phyloP scores from a whole-genome alignment of 768 basidiomycete genomes.

The Atractiella rhizophila region DNA sequence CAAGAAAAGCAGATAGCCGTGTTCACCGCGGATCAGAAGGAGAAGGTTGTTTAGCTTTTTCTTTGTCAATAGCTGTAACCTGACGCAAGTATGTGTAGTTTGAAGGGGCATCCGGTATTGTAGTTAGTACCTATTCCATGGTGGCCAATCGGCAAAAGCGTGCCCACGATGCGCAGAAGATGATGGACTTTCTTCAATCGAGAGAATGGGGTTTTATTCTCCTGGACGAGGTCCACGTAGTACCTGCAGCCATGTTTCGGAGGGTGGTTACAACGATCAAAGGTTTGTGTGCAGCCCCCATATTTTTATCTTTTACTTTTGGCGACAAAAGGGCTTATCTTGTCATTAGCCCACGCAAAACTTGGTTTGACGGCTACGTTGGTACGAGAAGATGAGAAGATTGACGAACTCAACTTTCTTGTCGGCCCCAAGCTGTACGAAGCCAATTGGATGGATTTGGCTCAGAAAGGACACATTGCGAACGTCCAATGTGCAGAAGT shows the following conservation, averaged over 20 bases:
- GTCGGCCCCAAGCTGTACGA: slow-evolving; percentile 98
- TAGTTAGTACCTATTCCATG: slow-evolving; percentile 98
- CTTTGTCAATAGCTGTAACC: neutral
- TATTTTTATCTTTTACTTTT: slow-evolving; percentile 21
- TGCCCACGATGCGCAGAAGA: slow-evolving; percentile 97
- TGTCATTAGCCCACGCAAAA: neutral
- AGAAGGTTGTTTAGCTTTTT: slow-evolving; percentile 36
- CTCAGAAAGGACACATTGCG: slow-evolving; percentile 95
- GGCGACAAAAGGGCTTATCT: neutral
- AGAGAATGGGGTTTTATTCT: slow-evolving; percentile 97
- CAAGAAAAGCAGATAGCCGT: slow-evolving; percentile 88
- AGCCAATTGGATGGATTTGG: slow-evolving; percentile 99
- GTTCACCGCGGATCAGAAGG: slow-evolving; percentile 89
- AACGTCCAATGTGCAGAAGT: slow-evolving; percentile 99
- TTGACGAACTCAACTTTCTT: slow-evolving; percentile 93
- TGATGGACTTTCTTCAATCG: slow-evolving; percentile 99
- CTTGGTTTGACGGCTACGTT: slow-evolving; percentile 46
- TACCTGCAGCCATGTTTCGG: slow-evolving; percentile 95
- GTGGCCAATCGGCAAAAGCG: slow-evolving; percentile 94
- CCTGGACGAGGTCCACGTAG: slow-evolving; percentile 94
- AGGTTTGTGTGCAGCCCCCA: slow-evolving; percentile 90
- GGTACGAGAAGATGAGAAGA: slow-evolving; percentile 96
- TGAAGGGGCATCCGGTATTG: slow-evolving; percentile 86
- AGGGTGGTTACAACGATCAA: slow-evolving; percentile 95
- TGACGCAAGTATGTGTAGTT: slow-evolving; percentile 32